Conservation (phyloP, 2,329 filamentous ascomycete genomes). For the Dactylellina cionopaga region DNA sequence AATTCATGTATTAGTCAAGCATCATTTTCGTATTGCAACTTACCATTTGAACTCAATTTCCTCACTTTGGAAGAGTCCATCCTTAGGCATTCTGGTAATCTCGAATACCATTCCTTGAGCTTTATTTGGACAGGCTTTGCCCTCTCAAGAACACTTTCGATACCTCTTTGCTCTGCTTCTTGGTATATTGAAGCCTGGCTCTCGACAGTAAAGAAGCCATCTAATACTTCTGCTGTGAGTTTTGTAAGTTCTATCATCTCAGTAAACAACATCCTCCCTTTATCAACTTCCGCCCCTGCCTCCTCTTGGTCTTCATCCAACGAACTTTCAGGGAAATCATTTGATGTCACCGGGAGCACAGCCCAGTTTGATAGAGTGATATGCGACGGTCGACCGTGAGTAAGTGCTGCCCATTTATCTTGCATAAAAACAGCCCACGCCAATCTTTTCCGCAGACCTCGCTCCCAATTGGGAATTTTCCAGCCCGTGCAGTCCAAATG, state of each 20-base stretch:
- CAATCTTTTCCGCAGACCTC: conserved; percentile 81
- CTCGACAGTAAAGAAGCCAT: conserved; percentile 64
- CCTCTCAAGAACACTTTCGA: conserved; percentile 63
- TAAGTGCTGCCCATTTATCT: conserved; percentile 88
- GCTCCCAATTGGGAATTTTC: conserved; percentile 90
- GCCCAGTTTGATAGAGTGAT: conserved; percentile 78
- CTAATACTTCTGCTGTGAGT: conserved; percentile 66
- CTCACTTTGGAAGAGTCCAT: conserved; percentile 62
- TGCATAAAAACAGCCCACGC: conserved; percentile 95
- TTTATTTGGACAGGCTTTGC: conserved; percentile 65
- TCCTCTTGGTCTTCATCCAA: conserved; percentile 65
- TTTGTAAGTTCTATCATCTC: conserved; percentile 66
- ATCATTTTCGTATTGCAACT: conserved; percentile 56
- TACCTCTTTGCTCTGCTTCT: conserved; percentile 52
- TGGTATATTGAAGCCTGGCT: conserved; percentile 48
- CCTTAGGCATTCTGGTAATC: conserved; percentile 63
- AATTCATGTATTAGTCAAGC: background rate
- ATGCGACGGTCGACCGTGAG: conserved; percentile 86
- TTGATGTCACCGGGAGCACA: conserved; percentile 71
- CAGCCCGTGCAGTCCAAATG: conserved; percentile 87
- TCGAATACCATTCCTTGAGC: conserved; percentile 65
- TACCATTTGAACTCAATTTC: conserved; percentile 66
- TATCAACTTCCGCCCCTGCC: conserved; percentile 63
- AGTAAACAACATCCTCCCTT: conserved; percentile 65
- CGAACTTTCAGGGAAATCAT: conserved; percentile 79